Base-by-base conservation (phyloP, 805 yeast genomes). In the Starmera quercuum region DNA sequence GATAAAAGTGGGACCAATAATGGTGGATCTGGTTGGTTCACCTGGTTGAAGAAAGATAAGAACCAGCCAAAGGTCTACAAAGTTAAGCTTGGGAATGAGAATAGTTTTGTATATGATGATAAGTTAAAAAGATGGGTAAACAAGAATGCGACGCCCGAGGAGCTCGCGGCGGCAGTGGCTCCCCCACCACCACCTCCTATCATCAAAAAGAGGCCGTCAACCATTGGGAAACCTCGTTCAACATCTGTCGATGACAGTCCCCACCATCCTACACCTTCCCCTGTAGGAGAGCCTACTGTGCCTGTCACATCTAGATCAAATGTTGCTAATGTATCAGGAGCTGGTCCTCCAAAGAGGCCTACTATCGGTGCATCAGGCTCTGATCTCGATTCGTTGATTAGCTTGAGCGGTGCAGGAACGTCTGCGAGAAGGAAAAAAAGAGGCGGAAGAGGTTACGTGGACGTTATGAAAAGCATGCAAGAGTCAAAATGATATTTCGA, bases 91-190 rank as follows among this genome's bases (percentile, higher is more conserved):
- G 98, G 97, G 10, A 84, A 82, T 37, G 71, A 76, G 38, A 81
- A 68, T 51, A 64, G 73, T 13, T 81, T 92, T 52, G 71, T 74
- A 49, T 92, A 76, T 54, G 95, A 88, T 59, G 90, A 84, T 47
- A 75, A 82, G 38, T 69, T 82, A 51, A 78, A 81, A 53, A 72
- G 95, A 49, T 92, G 97, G 96, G 75, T 92, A 33, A 79, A 85
- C 51, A 74, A 73, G 35, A 73, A 75, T 41, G 75, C 73, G 4
- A 72, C 78, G 18, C 65, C 71, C 32, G 92, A 75, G 51, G 88
- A 81, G 31, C 78, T 78, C 46, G 58, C 67, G 33, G 57, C 73
- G 1, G 68, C 74, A 4, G 76, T 80, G 2, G 80, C 90, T 3
- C 90, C 95, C 5, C 92, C 94, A 4, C 74, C 79, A 1, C 78